These are phyloP conservation scores for Athelia psychrophila DNA, from an alignment of 1,284 basidiomycete species.

Conservation along the genomic window DNA sequence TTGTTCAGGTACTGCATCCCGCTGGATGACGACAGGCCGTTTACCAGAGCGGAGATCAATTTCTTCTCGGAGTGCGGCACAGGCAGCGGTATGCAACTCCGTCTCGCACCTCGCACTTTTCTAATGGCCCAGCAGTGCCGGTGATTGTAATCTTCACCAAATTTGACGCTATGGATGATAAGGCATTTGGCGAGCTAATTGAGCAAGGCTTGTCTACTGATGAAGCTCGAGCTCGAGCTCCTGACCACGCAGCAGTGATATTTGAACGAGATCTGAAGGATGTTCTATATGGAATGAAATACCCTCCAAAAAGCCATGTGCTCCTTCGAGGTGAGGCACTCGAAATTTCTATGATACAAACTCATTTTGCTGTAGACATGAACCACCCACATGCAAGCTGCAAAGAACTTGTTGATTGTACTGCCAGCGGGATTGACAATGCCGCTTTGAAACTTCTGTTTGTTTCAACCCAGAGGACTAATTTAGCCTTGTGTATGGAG, in stretches of 20 bases:
- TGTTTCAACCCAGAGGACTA: background rate
- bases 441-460: background rate
- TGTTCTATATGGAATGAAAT: background rate
- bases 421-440: background rate
- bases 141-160: background rate
- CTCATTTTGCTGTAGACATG: background rate
- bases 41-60: background rate
- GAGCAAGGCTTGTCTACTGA: background rate
- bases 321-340: background rate
- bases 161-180: background rate
- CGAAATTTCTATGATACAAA: background rate
- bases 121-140: background rate
- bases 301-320: background rate
- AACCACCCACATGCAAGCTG: background rate
- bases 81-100: background rate
- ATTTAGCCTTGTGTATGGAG: background rate
- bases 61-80: conserved; percentile 1
- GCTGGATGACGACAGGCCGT: background rate
- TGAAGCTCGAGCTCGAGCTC: background rate
- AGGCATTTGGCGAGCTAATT: background rate
- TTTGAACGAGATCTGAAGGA: background rate
- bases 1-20: conserved; percentile 2
- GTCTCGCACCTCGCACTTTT: background rate
- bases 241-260: background rate
- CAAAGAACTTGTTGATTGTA: background rate